Base-by-base conservation (phyloP, 345 rosid species). In the Nephelium lappaceum region DNA sequence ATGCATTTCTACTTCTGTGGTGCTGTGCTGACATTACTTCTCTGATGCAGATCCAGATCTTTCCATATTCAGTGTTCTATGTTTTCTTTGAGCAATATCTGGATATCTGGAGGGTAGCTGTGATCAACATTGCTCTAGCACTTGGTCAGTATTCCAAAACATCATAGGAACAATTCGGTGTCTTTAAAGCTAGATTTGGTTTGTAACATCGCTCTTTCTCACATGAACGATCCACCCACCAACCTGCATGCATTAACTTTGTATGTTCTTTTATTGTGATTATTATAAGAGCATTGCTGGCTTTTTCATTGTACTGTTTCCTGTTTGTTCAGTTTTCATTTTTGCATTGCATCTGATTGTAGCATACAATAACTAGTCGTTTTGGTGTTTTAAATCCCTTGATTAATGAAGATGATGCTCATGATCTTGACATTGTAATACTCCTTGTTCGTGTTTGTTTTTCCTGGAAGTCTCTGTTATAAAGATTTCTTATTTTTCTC, bases 51-150 rank as follows among this genome's bases (percentile, higher is more conserved):
- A 88, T 95, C 73, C 89, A 92, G 21, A 86, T 95, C 62, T 95
- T 92, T 78, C 99, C 99, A 66, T 93, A 95, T 80, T 93, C 99
- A 3, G 98, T 95, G 12, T 92, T 92, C 82, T 93, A 95, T 84
- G 91, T 95, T 83, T 95, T 92, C 86, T 95, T 95, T 77, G 99
- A 95, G 89, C 99, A 93, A 81, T 95, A 95, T 85, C 92, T 95
- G 86, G 91, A 90, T 84, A 87, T 93, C 80, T 95, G 99, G 99
- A 88, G 80, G 82, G 83, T 88, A n/a, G 99, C 99, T 79, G 77
- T 92, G 84, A 89, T 88, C 77, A 92, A 91, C 87, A 86, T 92
- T 41, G 86, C 94, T 65, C 83, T 93, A 74, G 99, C 99, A 81
- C 89, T 93, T 39, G 96, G 99, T 95, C 71, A 53, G 95, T 85